Conservation (phyloP, 768 basidiomycete genomes). For the Lactarius vividus region DNA sequence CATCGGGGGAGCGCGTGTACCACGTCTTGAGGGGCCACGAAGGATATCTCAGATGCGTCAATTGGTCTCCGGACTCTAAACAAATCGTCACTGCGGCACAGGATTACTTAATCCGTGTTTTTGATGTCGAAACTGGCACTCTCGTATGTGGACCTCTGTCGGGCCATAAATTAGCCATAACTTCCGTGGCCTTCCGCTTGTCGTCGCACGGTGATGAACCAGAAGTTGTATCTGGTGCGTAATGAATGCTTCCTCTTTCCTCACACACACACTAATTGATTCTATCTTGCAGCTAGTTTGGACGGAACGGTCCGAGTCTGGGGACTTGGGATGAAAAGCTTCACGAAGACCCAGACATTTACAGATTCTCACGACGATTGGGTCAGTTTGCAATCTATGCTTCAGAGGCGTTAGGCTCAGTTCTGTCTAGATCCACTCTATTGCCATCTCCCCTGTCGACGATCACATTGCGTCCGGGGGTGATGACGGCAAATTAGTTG, state of each 20-base stretch:
- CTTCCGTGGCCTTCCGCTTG: not conserved
- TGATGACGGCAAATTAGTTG: slow-evolving; percentile 6
- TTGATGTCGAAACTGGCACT: slow-evolving; percentile 15
- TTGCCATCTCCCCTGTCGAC: slow-evolving; percentile 1
- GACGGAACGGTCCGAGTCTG: slow-evolving; percentile 14
- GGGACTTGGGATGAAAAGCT: not conserved
- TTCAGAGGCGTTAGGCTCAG: too few relatives aligned
- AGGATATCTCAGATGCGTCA: slow-evolving; percentile 1
- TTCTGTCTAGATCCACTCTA: not conserved
- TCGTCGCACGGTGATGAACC: not conserved
- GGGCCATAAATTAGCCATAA: not conserved
- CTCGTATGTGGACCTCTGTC: slow-evolving; percentile 4
- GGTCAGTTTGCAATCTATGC: not conserved
- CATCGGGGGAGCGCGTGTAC: slow-evolving; percentile 43
- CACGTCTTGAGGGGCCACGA: not conserved
- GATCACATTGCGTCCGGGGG: slow-evolving; percentile 9
- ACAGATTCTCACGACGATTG: slow-evolving; percentile 3
- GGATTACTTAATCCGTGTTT: slow-evolving; percentile 18
- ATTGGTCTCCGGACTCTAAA: slow-evolving; percentile 16
- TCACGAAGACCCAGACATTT: not conserved
- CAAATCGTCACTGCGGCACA: slow-evolving; percentile 2
- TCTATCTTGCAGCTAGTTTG: not conserved
- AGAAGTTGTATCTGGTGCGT: slow-evolving; percentile 4
- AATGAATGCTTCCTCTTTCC: not conserved
- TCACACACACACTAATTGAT: not conserved